Evolutionary conservation across 202 grass and related monocot genomes (phyloP).

Genomic region (Alloteropsis angusta): DNA sequence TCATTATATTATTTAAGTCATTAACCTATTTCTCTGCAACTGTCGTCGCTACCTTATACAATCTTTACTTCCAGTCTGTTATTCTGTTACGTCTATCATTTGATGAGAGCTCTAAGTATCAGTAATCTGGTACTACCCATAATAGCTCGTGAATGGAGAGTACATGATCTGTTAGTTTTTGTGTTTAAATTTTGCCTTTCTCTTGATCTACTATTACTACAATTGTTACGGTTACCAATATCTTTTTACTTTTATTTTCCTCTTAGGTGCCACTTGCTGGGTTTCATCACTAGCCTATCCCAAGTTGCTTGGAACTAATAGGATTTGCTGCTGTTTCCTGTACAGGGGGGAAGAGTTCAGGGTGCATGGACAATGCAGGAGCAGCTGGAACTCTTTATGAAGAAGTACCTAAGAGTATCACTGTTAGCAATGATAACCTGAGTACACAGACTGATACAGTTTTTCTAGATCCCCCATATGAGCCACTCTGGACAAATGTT

Average conservation of each 20-base stretch:
- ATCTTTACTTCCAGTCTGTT: neutral
- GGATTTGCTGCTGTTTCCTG: neutral
- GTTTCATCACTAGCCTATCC: neutral
- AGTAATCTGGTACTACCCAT: neutral
- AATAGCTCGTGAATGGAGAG: neutral
- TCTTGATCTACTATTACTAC: neutral
- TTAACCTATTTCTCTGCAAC: neutral
- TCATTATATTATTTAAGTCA: neutral
- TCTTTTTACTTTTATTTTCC: neutral
- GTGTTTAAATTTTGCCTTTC: slow-evolving; percentile 9
- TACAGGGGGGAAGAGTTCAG: slow-evolving; percentile 71
- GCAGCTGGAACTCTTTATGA: slow-evolving; percentile 97
- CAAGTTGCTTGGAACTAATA: neutral
- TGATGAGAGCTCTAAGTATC: slow-evolving; percentile 13
- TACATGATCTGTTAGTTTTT: neutral
- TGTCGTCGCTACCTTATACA: neutral
- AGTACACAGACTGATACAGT: slow-evolving; percentile 93
- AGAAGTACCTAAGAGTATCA: slow-evolving; percentile 90
- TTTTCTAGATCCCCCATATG: slow-evolving; percentile 73
- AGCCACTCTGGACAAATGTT: slow-evolving; percentile 99
- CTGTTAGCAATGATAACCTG: slow-evolving; percentile 83
- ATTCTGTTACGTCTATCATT: slow-evolving; percentile 1
- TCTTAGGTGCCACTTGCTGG: neutral
- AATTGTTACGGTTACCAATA: neutral
- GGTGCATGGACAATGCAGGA: slow-evolving; percentile 76